Percentiles rank a stretch among this genome's conserved stretches.
Conservation (phyloP, 805 yeast genomes). For the Saturnispora dispora region DNA sequence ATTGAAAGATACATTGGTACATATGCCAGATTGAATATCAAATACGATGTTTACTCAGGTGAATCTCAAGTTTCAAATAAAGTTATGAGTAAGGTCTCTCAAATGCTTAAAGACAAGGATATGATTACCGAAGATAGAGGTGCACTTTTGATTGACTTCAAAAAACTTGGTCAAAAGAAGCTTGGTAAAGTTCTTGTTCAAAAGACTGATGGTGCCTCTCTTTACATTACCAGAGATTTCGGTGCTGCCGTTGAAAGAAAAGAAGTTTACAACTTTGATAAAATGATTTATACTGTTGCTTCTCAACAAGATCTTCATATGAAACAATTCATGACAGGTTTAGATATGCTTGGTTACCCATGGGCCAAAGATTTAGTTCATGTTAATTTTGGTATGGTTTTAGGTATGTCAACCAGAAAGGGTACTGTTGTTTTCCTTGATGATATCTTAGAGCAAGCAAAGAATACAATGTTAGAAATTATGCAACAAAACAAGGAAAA, state of each 20-base stretch:
- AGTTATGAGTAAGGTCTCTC: conserved; percentile 56
- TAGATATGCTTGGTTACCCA: conserved; percentile 79
- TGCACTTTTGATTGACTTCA: conserved; percentile 79
- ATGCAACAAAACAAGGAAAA: conserved; percentile 88
- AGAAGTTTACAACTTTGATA: conserved; percentile 76
- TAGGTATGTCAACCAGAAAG: conserved; percentile 96
- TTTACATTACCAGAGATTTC: conserved; percentile 90
- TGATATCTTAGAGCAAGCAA: conserved; percentile 85
- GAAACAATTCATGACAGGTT: conserved; percentile 88
- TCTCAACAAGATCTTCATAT: conserved; percentile 91
- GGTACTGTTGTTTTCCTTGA: conserved; percentile 99
- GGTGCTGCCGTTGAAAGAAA: conserved; percentile 94
- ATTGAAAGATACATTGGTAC: conserved; percentile 80
- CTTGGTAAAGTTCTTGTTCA: conserved; percentile 88
- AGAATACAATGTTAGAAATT: conserved; percentile 90
- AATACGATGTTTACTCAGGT: conserved; percentile 85
- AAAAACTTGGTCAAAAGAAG: conserved; percentile 71
- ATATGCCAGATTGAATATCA: conserved; percentile 84
- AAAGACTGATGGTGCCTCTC: conserved; percentile 91
- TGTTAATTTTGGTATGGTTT: conserved; percentile 94
- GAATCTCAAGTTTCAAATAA: conserved; percentile 87
- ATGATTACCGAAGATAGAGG: conserved; percentile 83
- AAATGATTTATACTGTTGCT: conserved; percentile 94
- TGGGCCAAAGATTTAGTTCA: conserved; percentile 78
- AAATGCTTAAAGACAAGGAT: conserved; percentile 54